Percentiles rank a stretch among this genome's conserved stretches.
Conservation (phyloP, 192 early-diverging fungal species). For the Umbelopsis vinacea region DNA sequence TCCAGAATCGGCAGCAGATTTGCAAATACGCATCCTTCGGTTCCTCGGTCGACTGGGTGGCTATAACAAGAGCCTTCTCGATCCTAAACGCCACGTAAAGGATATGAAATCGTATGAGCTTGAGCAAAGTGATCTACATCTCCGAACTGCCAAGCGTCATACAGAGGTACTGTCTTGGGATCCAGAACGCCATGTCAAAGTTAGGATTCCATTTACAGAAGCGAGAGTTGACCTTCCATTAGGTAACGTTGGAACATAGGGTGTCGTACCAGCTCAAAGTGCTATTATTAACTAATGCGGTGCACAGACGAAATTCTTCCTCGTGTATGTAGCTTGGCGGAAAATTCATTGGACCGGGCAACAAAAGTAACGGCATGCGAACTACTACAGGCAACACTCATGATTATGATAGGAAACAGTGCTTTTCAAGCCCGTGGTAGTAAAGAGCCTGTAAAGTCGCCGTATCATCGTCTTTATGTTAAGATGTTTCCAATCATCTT, state of each 20-base stretch:
- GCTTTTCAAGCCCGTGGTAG: constrained; percentile 55
- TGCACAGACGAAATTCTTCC: constrained; percentile 74
- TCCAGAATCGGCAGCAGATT: constrained; percentile 27
- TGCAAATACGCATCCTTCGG: constrained; percentile 64
- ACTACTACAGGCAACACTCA: constrained; percentile 67
- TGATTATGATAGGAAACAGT: constrained; percentile 78
- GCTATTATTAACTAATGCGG: background rate
- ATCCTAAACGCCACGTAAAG: background rate
- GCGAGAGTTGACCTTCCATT: constrained; percentile 64
- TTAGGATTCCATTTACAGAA: constrained; percentile 72
- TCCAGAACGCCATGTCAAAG: constrained; percentile 56
- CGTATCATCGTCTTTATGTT: constrained; percentile 65
- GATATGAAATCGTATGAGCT: constrained; percentile 17
- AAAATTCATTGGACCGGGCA: constrained; percentile 72
- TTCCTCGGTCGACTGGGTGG: constrained; percentile 70
- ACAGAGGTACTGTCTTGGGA: constrained; percentile 70
- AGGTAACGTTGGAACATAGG: constrained; percentile 45
- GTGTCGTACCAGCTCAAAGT: too few relatives aligned
- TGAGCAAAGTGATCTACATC: background rate
- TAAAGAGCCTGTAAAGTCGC: constrained; percentile 50
- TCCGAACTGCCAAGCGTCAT: background rate
- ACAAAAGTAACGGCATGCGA: constrained; percentile 79
- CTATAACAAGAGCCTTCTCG: constrained; percentile 52
- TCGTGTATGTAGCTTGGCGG: constrained; percentile 74
- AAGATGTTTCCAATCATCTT: constrained; percentile 74